Evolutionary conservation across 2,329 filamentous ascomycete genomes (phyloP), one percentile per base, ranked within the genome.

Genomic region (Truncatella angustata): DNA sequence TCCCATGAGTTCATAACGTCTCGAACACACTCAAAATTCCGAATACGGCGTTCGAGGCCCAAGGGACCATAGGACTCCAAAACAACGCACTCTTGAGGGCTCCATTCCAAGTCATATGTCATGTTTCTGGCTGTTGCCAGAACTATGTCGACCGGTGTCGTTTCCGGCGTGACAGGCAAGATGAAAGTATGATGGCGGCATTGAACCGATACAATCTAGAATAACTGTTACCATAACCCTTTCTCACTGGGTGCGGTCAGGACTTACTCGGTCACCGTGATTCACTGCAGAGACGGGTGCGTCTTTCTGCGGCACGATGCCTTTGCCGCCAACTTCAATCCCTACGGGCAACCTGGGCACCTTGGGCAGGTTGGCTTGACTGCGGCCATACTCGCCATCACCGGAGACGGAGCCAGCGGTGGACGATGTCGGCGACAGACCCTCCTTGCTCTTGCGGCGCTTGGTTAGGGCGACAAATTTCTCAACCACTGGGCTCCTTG

Each of bases 1-100:
- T 96, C 90, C 93, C 93, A 97, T 0, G 91, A 95, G 67, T 96
- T 95, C 79, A 97, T 82, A 20, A 96, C 82, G 62, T 96, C 90
- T 54, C 90, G 84, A 28, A 97, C 81, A 56, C 84, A 84, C 72
- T 97, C 93, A 66, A 96, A 97, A 35, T 85, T 86, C 36, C 93
- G 87, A 23, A 97, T 72, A 1, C 89, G 87, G 35, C 93, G 84
- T 67, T 95, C 89, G 2, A 97, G 77, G 26, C 90, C 90, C 1
- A 94, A 79, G 40, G 85, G 80, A 18, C 78, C 73, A 66, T 91
- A 97, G 18, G 80, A 83, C 68, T 97, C 93, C 16, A 91, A 70
- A 10, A 97, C 68, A n/a, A 94, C 78, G 49, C 86, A 87, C 11
- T 78, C 81, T 10, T 79, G 73, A 0, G 85, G 77, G 56, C 86